Evolutionary conservation across 805 yeast genomes (phyloP).

Genomic region (Candida tammaniensis): DNA sequence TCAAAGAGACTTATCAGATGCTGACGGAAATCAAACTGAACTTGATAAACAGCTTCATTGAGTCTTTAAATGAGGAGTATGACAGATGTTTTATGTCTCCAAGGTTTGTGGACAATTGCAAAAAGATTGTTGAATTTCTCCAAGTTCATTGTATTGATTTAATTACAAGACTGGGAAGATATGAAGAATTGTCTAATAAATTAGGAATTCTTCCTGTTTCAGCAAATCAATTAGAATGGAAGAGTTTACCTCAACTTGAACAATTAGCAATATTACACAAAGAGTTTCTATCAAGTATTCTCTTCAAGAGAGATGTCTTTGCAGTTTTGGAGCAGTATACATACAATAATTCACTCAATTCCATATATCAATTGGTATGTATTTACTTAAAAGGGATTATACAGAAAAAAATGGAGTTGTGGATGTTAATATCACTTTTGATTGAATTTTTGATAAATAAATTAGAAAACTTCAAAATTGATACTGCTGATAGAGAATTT

Average conservation of each 20-base stretch:
- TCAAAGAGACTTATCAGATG: background rate
- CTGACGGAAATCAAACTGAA: constrained; percentile 1
- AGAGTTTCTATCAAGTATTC: constrained; percentile 18
- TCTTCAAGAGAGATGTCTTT: constrained; percentile 15
- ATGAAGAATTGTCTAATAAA: constrained; percentile 11
- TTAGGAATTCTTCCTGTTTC: constrained; percentile 12
- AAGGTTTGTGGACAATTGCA: constrained; percentile 30
- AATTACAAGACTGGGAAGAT: background rate
- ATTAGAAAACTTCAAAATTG: constrained; percentile 18
- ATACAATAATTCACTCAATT: constrained; percentile 5
- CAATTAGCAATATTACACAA: constrained; percentile 24
- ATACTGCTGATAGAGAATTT: constrained; percentile 18
- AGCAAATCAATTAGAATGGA: constrained; percentile 12
- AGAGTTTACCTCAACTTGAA: constrained; percentile 18
- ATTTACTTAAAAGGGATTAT: constrained; percentile 25
- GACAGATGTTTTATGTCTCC: constrained; percentile 21
- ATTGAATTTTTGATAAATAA: constrained; percentile 18
- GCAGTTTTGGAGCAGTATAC: constrained; percentile 22
- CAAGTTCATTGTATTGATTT: constrained; percentile 8
- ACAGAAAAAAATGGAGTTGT: constrained; percentile 20
- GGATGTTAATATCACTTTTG: constrained; percentile 27
- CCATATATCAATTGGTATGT: constrained; percentile 26
- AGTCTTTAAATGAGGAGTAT: constrained; percentile 24
- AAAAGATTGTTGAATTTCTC: constrained; percentile 18
- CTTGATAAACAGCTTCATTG: constrained; percentile 11